Conservation (phyloP, 176 grass and related monocot species). For the Leersia perrieri region DNA sequence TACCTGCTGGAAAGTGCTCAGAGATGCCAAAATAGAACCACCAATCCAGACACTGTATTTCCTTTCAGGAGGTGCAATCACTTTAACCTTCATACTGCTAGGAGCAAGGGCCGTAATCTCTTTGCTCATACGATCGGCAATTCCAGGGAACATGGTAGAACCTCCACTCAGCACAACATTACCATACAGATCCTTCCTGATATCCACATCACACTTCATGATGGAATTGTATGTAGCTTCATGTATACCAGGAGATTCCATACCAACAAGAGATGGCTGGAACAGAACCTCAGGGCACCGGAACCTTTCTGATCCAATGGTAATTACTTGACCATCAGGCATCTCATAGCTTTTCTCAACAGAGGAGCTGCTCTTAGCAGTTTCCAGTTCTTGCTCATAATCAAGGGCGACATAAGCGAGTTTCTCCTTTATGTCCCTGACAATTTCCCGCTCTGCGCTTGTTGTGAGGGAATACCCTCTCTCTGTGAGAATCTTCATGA, state of each 20-base stretch:
- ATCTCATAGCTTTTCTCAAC: conserved; percentile 85
- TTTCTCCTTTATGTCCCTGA: conserved; percentile 86
- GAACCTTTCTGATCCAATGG: conserved; percentile 81
- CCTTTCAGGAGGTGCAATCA: conserved; percentile 80
- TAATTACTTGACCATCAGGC: conserved; percentile 87
- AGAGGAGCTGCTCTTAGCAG: conserved; percentile 68
- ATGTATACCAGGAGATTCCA: conserved; percentile 73
- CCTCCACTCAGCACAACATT: conserved; percentile 83
- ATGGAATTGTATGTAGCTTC: conserved; percentile 85
- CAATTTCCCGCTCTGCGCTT: conserved; percentile 79
- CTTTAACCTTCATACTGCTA: conserved; percentile 87
- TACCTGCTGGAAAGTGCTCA: conserved; percentile 92
- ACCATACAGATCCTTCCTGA: conserved; percentile 74
- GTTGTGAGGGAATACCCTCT: conserved; percentile 87
- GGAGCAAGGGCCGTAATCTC: conserved; percentile 74
- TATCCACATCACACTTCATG: conserved; percentile 89
- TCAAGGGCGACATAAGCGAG: conserved; percentile 74
- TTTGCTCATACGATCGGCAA: conserved; percentile 85
- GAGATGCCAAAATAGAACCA: conserved; percentile 80
- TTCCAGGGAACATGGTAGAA: conserved; percentile 89
- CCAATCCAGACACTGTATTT: conserved; percentile 93
- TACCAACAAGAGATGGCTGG: conserved; percentile 82
- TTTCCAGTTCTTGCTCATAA: conserved; percentile 75
- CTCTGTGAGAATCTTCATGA: conserved; percentile 92
- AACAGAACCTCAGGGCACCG: conserved; percentile 84